A percentile compares a stretch with the other conserved stretches of the same genome.
Conservation (phyloP, 1,284 basidiomycete genomes). For the Apiotrichum sp. region DNA sequence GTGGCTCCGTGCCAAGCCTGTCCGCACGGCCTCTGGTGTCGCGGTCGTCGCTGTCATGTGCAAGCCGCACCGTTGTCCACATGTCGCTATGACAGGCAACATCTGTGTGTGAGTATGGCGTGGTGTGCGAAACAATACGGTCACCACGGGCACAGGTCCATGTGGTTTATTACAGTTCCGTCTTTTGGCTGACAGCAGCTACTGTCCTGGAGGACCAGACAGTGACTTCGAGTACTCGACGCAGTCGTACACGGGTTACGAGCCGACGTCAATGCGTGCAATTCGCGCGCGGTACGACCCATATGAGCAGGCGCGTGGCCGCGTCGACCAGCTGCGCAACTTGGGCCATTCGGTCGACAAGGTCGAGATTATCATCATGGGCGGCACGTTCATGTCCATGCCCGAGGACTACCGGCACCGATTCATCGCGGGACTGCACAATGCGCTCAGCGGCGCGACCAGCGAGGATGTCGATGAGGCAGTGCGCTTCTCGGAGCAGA, state of each 20-base stretch:
- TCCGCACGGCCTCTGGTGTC: slow-evolving; percentile 94
- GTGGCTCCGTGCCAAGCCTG: slow-evolving; percentile 86
- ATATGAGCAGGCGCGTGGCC: slow-evolving; percentile 91
- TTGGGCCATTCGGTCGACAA: slow-evolving; percentile 97
- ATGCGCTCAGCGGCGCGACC: slow-evolving; percentile 91
- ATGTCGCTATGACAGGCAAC: slow-evolving; percentile 99
- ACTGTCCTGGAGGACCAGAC: slow-evolving; percentile 98
- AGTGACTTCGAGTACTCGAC: slow-evolving; percentile 99
- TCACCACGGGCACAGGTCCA: neutral
- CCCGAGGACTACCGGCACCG: slow-evolving; percentile 89
- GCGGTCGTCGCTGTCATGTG: slow-evolving; percentile 99
- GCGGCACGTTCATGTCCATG: slow-evolving; percentile 99
- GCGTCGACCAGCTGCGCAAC: slow-evolving; percentile 90
- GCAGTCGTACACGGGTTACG: slow-evolving; percentile 94
- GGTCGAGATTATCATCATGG: slow-evolving; percentile 99
- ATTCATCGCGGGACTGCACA: slow-evolving; percentile 95
- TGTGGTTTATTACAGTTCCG: neutral
- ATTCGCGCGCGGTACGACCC: slow-evolving; percentile 98
- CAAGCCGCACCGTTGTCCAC: slow-evolving; percentile 98
- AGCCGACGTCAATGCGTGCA: slow-evolving; percentile 97
- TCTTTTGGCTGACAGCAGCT: slow-evolving; percentile 55
- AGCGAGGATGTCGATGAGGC: slow-evolving; percentile 93
- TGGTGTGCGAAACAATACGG: neutral
- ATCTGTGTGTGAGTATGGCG: slow-evolving; percentile 91
- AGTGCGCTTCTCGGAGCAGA: slow-evolving; percentile 94